Conservation (phyloP, 768 basidiomycete species). For the Aureoboletus auriporus region DNA sequence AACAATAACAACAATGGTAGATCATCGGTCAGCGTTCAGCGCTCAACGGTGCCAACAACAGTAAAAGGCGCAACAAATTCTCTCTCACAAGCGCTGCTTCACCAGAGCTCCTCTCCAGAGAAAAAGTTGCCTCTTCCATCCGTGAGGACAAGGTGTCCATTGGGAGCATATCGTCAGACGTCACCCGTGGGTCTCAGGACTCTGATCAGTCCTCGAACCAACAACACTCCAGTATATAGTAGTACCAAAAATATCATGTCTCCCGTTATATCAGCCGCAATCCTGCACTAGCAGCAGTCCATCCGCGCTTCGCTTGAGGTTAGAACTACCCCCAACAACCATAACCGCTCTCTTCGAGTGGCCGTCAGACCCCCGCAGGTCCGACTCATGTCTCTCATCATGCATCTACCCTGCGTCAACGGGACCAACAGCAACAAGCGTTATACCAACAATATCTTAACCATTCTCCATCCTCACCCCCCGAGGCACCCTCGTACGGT, state of each 20-base stretch:
- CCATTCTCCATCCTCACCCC: constrained; percentile 74
- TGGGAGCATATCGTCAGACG: constrained; percentile 47
- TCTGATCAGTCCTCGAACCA: constrained; percentile 52
- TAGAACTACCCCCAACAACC: constrained; percentile 19
- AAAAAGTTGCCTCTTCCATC: constrained; percentile 25
- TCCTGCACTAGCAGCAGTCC: constrained; percentile 56
- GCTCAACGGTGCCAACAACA: constrained; percentile 35
- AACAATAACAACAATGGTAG: constrained; percentile 9
- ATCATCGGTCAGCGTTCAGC: constrained; percentile 18
- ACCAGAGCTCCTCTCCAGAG: constrained; percentile 37
- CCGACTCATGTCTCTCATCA: constrained; percentile 53
- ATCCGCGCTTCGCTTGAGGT: constrained; percentile 18
- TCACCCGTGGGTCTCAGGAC: constrained; percentile 56
- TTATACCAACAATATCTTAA: constrained; percentile 88
- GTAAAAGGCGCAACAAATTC: constrained; percentile 30
- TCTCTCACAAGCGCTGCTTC: constrained; percentile 34
- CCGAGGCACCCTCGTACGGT: constrained; percentile 73
- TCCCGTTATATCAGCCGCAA: constrained; percentile 48
- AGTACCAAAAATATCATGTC: constrained; percentile 36
- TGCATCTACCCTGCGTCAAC: constrained; percentile 69
- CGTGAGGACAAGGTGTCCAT: constrained; percentile 55
- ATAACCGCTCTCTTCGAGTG: constrained; percentile 16
- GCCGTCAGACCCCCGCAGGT: constrained; percentile 28
- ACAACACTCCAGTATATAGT: constrained; percentile 30
- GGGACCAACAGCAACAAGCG: constrained; percentile 85